Evolutionary conservation across 352 stramenopile species (phyloP), one percentile per base, ranked within the genome.

Genomic region (Globisporangium spiculum): DNA sequence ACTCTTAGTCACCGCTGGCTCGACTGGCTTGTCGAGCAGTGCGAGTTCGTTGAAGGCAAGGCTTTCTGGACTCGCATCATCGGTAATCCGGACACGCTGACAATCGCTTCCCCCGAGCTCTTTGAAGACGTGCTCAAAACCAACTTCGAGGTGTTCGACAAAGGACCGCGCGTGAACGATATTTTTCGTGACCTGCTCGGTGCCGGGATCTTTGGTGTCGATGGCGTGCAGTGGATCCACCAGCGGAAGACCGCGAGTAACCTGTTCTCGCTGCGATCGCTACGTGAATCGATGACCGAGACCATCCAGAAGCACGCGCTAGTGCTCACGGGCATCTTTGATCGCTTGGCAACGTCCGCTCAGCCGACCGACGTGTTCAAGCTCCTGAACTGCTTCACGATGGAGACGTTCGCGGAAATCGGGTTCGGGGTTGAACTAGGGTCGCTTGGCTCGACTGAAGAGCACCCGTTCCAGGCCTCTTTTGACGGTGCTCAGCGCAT

Each of bases 301-400:
- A 69, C n/a, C 30, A 58, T 61, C 6, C 60, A 67, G 0, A 67
- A 67, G 48, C 48, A 67, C 48, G 22, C 30, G 8, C 48, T 44
- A 5, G 36, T 36, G 26, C 30, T 67, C 48, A 41, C 44, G 18
- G 5, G 18, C 9, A 48, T 67, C 14, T 8, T 67, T 6, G 12
- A 18, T 4, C 59, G 52, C 4, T 27, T 18, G 18, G 12, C 46
- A 24, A 20, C 44, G n/a, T 57, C 52, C 4, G 10, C 4, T 3
- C n/a, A 53, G 32, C 36, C 59, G 5, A 24, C 69, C 6, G 50
- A 72, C 5, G 53, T 83, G 14, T 72, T 74, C 50, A 60, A 69
- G 4, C 44, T 83, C 12, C 54, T 83, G 9, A 66, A 75, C 60
- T 48, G 65, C 16, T 77, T 83, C 46, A 86, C 78, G n/a, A 74